phyloP scores from a whole-genome alignment of 1,284 basidiomycete genomes.

The Moesziomyces antarcticus region DNA sequence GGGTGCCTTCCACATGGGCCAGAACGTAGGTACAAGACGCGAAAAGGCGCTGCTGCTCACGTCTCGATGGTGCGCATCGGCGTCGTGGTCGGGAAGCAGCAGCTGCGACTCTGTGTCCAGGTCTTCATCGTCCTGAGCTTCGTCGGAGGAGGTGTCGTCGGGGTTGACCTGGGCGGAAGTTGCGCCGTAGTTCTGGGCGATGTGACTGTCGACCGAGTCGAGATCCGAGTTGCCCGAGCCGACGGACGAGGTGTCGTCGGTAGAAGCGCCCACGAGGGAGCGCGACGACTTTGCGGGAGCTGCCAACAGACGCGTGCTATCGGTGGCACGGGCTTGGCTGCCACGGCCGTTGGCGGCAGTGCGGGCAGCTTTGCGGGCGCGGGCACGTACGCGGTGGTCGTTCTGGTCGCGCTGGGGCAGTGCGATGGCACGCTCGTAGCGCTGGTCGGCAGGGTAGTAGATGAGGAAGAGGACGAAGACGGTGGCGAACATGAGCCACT shows the following conservation, averaged over 20 bases:
- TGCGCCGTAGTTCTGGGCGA: slow-evolving; percentile 60
- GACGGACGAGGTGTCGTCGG: slow-evolving; percentile 50
- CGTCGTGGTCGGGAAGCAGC: slow-evolving; percentile 3
- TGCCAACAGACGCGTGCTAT: slow-evolving; percentile 8
- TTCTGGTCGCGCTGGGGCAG: slow-evolving; percentile 29
- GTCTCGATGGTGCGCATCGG: slow-evolving; percentile 20
- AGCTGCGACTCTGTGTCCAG: slow-evolving; percentile 22
- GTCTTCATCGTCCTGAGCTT: slow-evolving; percentile 19
- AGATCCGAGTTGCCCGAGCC: slow-evolving; percentile 60
- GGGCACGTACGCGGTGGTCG: slow-evolving; percentile 22
- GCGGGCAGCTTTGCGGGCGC: slow-evolving; percentile 34
- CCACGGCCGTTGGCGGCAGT: slow-evolving; percentile 26
- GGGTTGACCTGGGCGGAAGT: slow-evolving; percentile 1
- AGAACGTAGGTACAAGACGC: slow-evolving; percentile 57
- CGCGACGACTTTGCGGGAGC: slow-evolving; percentile 19
- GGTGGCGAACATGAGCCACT: slow-evolving; percentile 86
- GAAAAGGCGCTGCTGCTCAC: slow-evolving; percentile 59
- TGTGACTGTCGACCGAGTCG: slow-evolving; percentile 63
- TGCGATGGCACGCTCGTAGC: slow-evolving; percentile 71
- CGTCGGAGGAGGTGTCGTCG: slow-evolving; percentile 29
- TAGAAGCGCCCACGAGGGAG: slow-evolving; percentile 4
- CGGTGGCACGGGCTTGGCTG: slow-evolving; percentile 3
- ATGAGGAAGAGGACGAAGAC: slow-evolving; percentile 89
- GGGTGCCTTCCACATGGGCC: slow-evolving; percentile 65
- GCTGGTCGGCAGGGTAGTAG: slow-evolving; percentile 87